phyloP scores from a whole-genome alignment of 139 green algal species.

The Spirogloea muscicola region DNA sequence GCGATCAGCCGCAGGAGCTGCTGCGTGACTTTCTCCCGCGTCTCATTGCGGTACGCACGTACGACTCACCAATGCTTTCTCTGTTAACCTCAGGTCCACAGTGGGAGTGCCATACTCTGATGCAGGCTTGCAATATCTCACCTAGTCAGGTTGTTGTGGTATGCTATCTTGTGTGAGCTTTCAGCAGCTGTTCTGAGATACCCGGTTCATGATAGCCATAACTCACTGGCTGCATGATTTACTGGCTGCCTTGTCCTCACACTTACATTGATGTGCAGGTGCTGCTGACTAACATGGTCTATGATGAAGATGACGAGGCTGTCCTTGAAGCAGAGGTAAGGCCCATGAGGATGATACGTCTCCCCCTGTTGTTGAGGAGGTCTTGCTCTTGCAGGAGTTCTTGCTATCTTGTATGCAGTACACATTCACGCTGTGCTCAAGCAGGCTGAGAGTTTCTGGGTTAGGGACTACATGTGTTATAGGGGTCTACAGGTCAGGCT shows the following conservation, averaged over 20 bases:
- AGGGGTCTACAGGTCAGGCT: neutral
- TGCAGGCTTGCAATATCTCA: neutral
- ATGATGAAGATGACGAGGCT: slow-evolving; percentile 57
- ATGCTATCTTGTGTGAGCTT: neutral
- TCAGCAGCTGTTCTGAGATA: neutral
- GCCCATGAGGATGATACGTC: neutral
- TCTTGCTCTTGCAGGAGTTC: neutral
- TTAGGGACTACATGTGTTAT: neutral
- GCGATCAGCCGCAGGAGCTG: slow-evolving; percentile 33
- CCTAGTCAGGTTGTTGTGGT: neutral
- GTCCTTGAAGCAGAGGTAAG: slow-evolving; percentile 77
- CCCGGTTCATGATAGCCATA: neutral
- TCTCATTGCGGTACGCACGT: slow-evolving; percentile 64
- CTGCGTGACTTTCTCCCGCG: slow-evolving; percentile 72
- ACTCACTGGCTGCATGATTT: neutral
- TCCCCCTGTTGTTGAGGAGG: no score
- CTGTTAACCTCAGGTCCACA: neutral
- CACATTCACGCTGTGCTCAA: neutral
- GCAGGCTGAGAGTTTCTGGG: neutral
- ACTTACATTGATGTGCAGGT: slow-evolving; percentile 55
- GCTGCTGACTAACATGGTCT: slow-evolving; percentile 93
- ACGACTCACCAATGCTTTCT: neutral
- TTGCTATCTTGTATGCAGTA: neutral
- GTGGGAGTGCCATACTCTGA: neutral
- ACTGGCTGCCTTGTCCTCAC: no score